A percentile compares a stretch with the other conserved stretches of the same genome.
These are phyloP conservation scores for Aspergillus sp. DNA, from an alignment of 2,329 filamentous ascomycete species.

Conservation along the genomic window DNA sequence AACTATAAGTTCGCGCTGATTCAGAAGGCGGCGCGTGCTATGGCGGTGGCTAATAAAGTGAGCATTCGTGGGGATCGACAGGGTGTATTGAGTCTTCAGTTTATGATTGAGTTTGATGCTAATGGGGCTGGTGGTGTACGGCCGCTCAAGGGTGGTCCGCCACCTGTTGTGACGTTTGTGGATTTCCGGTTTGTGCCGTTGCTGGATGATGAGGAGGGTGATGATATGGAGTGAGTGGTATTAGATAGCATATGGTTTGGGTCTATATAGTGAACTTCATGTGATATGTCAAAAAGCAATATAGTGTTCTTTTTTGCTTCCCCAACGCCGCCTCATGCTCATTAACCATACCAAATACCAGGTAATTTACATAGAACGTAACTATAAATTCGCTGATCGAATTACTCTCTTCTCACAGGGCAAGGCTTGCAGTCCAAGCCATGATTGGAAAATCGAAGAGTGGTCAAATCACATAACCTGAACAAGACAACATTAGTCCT, in stretches of 20 bases:
- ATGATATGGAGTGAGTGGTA: background rate
- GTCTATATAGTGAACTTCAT: background rate
- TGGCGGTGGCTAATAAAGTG: slow-evolving; percentile 89
- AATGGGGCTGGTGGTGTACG: slow-evolving; percentile 38
- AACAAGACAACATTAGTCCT: background rate
- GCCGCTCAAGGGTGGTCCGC: slow-evolving; percentile 21
- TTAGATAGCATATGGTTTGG: background rate
- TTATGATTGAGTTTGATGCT: slow-evolving; percentile 86
- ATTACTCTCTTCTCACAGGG: background rate
- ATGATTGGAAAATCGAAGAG: background rate
- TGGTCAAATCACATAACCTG: slow-evolving; percentile 1
- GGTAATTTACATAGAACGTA: background rate
- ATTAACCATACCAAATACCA: background rate
- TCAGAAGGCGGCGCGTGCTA: slow-evolving; percentile 84
- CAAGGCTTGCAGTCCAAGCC: background rate
- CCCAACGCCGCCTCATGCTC: slow-evolving; percentile 1
- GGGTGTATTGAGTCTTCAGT: slow-evolving; percentile 90
- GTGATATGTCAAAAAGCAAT: background rate
- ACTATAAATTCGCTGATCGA: background rate
- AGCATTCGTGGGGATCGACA: slow-evolving; percentile 85
- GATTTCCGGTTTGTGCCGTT: slow-evolving; percentile 52
- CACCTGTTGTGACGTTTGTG: slow-evolving; percentile 46
- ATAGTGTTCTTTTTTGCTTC: background rate
- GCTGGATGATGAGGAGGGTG: slow-evolving; percentile 42
- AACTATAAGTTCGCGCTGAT: slow-evolving; percentile 86